These are phyloP conservation scores for Luffa acutangula DNA, from an alignment of 306 rosid species.

Conservation along the genomic window DNA sequence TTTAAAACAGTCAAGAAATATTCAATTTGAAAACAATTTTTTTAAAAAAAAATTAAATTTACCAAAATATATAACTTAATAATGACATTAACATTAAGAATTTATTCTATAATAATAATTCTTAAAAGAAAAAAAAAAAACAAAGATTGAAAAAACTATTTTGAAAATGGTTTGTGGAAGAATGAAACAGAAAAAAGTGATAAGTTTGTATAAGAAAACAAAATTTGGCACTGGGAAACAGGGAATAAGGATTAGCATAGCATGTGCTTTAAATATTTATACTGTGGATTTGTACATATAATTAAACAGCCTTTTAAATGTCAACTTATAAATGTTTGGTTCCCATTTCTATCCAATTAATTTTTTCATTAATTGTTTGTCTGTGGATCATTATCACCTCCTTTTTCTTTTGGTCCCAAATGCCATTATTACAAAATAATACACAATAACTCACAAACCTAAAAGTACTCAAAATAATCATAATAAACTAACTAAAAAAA, in stretches of 20 bases:
- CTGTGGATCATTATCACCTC: not conserved
- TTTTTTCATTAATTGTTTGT: constrained; percentile 2
- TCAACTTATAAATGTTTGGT: constrained; percentile 5
- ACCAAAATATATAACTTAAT: too few relatives aligned
- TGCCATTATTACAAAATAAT: constrained; percentile 1
- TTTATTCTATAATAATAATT: not conserved
- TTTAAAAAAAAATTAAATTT: too few relatives aligned
- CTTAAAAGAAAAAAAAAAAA: not conserved
- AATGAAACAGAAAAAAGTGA: not conserved
- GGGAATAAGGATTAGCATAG: not conserved
- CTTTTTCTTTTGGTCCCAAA: constrained; percentile 3
- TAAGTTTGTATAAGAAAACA: not conserved
- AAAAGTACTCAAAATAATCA: not conserved
- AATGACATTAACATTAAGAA: not conserved
- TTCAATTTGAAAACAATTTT: too few relatives aligned
- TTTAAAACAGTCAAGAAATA: too few relatives aligned
- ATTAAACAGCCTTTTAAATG: not conserved
- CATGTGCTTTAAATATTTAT: not conserved
- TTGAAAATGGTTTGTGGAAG: not conserved
- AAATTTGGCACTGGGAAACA: not conserved
- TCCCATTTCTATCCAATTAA: constrained; percentile 1
- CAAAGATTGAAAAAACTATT: not conserved
- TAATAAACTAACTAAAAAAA: too few relatives aligned
- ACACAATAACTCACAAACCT: not conserved
- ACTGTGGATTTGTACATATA: constrained; percentile 7